Conservation (phyloP, 108 stramenopile species). For the Cafeteria roenbergensis region DNA sequence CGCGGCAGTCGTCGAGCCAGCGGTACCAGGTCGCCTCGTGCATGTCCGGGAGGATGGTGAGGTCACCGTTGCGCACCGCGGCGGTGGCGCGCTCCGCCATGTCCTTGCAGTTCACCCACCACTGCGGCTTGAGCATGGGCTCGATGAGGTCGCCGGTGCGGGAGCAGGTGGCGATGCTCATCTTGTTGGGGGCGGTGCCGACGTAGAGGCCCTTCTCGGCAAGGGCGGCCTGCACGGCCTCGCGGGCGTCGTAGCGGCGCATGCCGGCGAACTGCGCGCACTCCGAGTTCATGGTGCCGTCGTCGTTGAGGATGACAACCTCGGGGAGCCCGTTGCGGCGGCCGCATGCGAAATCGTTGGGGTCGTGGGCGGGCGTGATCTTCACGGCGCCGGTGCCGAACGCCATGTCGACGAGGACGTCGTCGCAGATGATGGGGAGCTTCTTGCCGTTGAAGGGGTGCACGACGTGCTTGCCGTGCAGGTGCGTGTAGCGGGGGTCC, state of each 20-base stretch:
- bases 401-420: conserved; percentile 81
- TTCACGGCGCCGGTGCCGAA: conserved; percentile 98
- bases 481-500: conserved; percentile 84
- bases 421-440: conserved; percentile 83
- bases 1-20: conserved; percentile 92
- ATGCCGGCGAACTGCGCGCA: conserved; percentile 67
- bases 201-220: conserved; percentile 75
- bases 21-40: conserved; percentile 73
- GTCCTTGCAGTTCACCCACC: conserved; percentile 86
- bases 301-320: conserved; percentile 66
- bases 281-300: conserved; percentile 78
- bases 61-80: conserved; percentile 79
- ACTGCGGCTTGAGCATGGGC: conserved; percentile 96
- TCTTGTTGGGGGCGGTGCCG: conserved; percentile 87
- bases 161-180: conserved; percentile 87
- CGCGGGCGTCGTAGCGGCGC: conserved; percentile 93
- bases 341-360: conserved; percentile 96
- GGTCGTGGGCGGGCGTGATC: conserved; percentile 97
- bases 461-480: conserved; percentile 80
- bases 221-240: conserved; percentile 81
- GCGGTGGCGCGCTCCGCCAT: conserved; percentile 84
- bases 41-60: conserved; percentile 75
- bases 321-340: conserved; percentile 83
- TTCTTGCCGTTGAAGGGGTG: conserved; percentile 81
- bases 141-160: conserved; percentile 94